Evolutionary conservation across 352 stramenopile genomes (phyloP).

Genomic region (Phytophthora pisi): DNA sequence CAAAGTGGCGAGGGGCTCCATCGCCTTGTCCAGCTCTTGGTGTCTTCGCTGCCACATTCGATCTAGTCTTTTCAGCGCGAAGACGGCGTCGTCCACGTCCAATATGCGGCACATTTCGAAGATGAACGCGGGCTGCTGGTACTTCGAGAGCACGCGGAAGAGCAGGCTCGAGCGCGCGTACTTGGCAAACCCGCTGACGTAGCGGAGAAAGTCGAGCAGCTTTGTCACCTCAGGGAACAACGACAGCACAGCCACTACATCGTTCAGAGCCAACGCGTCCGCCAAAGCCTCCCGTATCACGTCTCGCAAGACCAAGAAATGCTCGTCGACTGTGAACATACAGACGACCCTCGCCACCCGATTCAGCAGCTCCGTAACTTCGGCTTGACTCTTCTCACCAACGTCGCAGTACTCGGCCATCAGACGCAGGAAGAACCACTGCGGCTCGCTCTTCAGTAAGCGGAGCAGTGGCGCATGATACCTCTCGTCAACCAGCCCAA

Average conservation of each 20-base stretch:
- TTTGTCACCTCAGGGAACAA: slow-evolving; percentile 45
- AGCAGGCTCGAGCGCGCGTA: slow-evolving; percentile 38
- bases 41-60: slow-evolving; percentile 49
- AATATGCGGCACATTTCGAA: slow-evolving; percentile 72
- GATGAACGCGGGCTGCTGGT: slow-evolving; percentile 54
- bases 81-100: slow-evolving; percentile 69
- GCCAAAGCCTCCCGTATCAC: slow-evolving; percentile 54
- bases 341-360: slow-evolving; percentile 47
- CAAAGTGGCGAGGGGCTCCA: slow-evolving; percentile 31
- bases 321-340: slow-evolving; percentile 36
- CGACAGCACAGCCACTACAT: slow-evolving; percentile 57
- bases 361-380: slow-evolving; percentile 39
- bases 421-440: slow-evolving; percentile 62
- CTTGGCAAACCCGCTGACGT: slow-evolving; percentile 44
- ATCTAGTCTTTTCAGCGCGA: slow-evolving; percentile 64
- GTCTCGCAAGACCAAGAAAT: slow-evolving; percentile 44
- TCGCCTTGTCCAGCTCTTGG: slow-evolving; percentile 32
- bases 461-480: slow-evolving; percentile 51
- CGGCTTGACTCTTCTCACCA: not conserved
- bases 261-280: slow-evolving; percentile 39
- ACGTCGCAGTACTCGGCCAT: slow-evolving; percentile 33
- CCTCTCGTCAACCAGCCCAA: slow-evolving; percentile 44
- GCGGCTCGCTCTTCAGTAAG: slow-evolving; percentile 37
- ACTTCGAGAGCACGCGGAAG: slow-evolving; percentile 62
- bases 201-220: slow-evolving; percentile 53